These are phyloP conservation scores for Chondrostereum purpureum DNA, from an alignment of 1,284 basidiomycete genomes.

Conservation along the genomic window DNA sequence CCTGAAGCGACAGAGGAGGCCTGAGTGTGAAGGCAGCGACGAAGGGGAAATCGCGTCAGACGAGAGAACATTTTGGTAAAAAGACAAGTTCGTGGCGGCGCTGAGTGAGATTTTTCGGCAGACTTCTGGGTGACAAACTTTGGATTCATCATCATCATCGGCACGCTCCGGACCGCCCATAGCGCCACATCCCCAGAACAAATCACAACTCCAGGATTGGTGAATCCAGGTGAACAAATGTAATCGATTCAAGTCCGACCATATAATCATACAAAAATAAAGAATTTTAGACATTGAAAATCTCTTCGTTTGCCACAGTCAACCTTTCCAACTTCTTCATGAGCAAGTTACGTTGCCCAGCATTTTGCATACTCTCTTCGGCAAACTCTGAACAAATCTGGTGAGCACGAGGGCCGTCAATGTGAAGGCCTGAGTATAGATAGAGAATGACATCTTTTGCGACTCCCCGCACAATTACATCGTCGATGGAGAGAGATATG, in stretches of 20 bases:
- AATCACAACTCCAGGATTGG: too few species aligned
- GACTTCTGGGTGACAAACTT: too few species aligned
- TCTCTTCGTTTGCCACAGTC: conserved; percentile 40
- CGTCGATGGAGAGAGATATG: conserved; percentile 57
- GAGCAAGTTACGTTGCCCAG: conserved; percentile 42
- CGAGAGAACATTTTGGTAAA: conserved; percentile 1
- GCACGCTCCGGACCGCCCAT: too few species aligned
- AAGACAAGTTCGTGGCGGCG: not conserved
- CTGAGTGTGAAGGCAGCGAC: not conserved
- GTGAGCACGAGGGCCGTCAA: conserved; percentile 39
- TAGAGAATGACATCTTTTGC: conserved; percentile 30
- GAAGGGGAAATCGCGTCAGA: not conserved
- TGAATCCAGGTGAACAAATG: too few species aligned
- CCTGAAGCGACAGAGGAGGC: conserved; percentile 8
- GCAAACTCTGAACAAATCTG: conserved; percentile 46
- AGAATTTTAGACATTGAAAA: conserved; percentile 26
- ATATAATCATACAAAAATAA: too few species aligned
- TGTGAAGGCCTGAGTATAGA: conserved; percentile 37
- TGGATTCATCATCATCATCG: too few species aligned
- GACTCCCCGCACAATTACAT: conserved; percentile 48
- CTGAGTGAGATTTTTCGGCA: too few species aligned
- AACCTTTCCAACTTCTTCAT: conserved; percentile 48
- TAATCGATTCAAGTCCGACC: too few species aligned
- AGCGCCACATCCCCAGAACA: too few species aligned
- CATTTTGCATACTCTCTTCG: conserved; percentile 45